Conservation (phyloP, 768 basidiomycete species). For the Pulveroboletus sp. region DNA sequence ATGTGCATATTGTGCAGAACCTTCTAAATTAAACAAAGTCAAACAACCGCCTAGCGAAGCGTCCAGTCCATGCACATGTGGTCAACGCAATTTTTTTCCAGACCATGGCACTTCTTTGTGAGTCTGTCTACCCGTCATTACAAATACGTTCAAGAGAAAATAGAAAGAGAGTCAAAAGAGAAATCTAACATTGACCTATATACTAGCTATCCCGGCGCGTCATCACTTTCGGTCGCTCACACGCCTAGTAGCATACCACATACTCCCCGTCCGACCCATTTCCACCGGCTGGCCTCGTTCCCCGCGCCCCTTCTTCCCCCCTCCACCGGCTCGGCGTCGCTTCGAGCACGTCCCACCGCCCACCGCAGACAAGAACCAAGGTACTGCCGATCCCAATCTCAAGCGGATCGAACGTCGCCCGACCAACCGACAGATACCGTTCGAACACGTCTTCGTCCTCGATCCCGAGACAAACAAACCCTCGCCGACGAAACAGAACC, state of each 20-base stretch:
- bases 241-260: background rate
- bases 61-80: background rate
- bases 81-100: background rate
- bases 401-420: constrained; percentile 3
- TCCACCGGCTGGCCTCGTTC: background rate
- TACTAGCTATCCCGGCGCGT: background rate
- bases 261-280: constrained; percentile 9
- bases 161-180: too few relatives aligned
- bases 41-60: constrained; percentile 23
- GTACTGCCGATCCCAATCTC: background rate
- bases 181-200: background rate
- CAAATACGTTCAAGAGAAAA: background rate
- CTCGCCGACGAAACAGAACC: constrained; percentile 26
- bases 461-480: constrained; percentile 43
- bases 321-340: constrained; percentile 15
- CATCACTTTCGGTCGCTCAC: constrained; percentile 2
- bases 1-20: constrained; percentile 21
- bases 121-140: background rate
- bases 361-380: background rate
- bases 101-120: constrained; percentile 11
- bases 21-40: constrained; percentile 20
- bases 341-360: background rate
- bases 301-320: background rate
- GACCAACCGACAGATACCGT: constrained; percentile 41
- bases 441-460: constrained; percentile 40